Conservation (phyloP, 208 protist genomes). For the Crithidia acanthocephali region DNA sequence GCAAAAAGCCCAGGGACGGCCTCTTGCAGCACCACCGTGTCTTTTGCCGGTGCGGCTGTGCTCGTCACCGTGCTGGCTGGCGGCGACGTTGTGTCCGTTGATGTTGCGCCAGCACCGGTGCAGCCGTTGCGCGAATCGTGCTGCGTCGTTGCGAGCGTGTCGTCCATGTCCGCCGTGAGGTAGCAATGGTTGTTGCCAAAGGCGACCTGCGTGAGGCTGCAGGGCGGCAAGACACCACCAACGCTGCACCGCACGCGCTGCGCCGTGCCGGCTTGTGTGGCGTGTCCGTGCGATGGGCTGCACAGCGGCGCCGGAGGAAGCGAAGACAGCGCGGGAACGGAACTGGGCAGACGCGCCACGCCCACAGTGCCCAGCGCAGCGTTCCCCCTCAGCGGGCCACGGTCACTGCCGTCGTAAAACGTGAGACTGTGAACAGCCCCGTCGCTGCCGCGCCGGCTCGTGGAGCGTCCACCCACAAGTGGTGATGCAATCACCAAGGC, state of each 20-base stretch:
- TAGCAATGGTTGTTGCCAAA: slow-evolving; percentile 18
- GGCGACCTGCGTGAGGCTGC: slow-evolving; percentile 2
- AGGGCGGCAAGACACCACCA: background rate
- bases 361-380: background rate
- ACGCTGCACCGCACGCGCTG: too few relatives aligned
- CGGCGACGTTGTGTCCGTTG: too few relatives aligned
- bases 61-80: too few relatives aligned
- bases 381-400: background rate
- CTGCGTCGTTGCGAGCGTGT: background rate
- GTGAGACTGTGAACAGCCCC: too few relatives aligned
- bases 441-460: too few relatives aligned
- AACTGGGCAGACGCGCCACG: background rate
- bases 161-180: background rate
- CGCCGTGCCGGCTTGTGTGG: too few relatives aligned
- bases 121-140: background rate
- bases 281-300: background rate
- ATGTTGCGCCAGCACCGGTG: too few relatives aligned
- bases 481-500: too few relatives aligned
- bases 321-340: background rate
- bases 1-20: slow-evolving; percentile 18
- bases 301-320: background rate
- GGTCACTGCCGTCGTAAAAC: background rate
- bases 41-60: background rate
- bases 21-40: slow-evolving; percentile 13
- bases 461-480: too few relatives aligned